Base-by-base conservation (phyloP, 2,329 filamentous ascomycete genomes). In the Phoma sp. region DNA sequence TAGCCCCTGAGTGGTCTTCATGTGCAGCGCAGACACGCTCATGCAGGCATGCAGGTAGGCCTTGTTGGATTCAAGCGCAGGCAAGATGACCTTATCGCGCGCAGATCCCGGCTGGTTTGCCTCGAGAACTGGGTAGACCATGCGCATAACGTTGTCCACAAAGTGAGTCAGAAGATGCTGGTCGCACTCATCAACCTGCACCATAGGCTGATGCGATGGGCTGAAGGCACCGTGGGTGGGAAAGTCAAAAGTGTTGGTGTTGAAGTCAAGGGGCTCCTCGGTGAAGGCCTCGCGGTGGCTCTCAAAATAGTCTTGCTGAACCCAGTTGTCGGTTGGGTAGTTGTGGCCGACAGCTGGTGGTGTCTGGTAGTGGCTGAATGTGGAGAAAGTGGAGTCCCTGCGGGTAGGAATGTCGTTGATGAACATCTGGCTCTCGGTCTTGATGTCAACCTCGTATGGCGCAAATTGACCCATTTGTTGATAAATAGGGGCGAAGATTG, bases 21-120 rank as follows among this genome's bases (percentile, higher is more conserved):
- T 86, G 77, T 99, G 95, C 71, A 96, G 90, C 2, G 93, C 93
- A 7, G 95, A 87, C 56, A 96, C 91, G 80, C 91, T 96, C 58
- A 99, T 81, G 77, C 93, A 98, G 80, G 93, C 97, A 80, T 98
- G 93, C 29, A 97, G 83, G 75, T 97, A 99, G 63, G 88, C 89
- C 75, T 90, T 93, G 83, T 98, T 99, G 65, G 85, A 89, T 73
- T 96, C 90, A 30, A 99, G 82, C 7, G 93, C 90, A 4, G 90
- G 91, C 13, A 98, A 84, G 62, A 98, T 89, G 57, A 96, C 84
- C 66, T 95, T 89, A 2, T 90, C 87, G 57, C 88, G 86, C 33
- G 91, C 87, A 1, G 89, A 90, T 35, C 91, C 91, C 66, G 90
- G 90, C 72, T 96, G 91, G 73, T 95, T 96, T 36, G 88, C 87